Evolutionary conservation across 192 early-diverging fungal species (phyloP).

Genomic region (Rhizophagus sp.): DNA sequence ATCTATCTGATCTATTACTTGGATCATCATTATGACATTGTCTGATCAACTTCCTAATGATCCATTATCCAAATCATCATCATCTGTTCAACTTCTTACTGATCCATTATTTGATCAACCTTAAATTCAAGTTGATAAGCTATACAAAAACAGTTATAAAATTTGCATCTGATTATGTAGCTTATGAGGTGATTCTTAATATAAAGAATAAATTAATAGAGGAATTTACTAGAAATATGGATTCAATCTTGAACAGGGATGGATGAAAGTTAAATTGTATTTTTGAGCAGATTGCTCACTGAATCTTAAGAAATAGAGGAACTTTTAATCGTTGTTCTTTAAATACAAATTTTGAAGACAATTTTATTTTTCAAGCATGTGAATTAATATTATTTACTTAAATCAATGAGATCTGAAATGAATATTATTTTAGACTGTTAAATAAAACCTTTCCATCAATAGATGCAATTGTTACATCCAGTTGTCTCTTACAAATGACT

Average conservation of each 20-base stretch:
- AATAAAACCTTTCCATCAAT: conserved; percentile 8
- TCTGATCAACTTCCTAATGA: too few relatives aligned
- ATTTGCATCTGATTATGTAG: conserved; percentile 23
- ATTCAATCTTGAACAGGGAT: not conserved
- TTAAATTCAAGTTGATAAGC: not conserved
- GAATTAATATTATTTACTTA: not conserved
- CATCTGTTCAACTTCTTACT: too few relatives aligned
- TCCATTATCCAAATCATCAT: too few relatives aligned
- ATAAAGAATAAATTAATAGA: not conserved
- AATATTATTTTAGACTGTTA: not conserved
- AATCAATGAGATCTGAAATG: not conserved
- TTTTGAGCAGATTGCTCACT: conserved; percentile 8
- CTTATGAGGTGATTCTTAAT: not conserved
- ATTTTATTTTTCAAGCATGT: not conserved
- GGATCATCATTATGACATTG: too few relatives aligned
- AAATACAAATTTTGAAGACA: not conserved
- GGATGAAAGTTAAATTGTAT: not conserved
- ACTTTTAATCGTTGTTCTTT: conserved; percentile 11
- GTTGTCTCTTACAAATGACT: conserved; percentile 14
- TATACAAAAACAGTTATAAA: not conserved
- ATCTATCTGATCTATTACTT: too few relatives aligned
- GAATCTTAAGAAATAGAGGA: conserved; percentile 5
- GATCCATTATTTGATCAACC: too few relatives aligned
- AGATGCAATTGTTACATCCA: conserved; percentile 18
- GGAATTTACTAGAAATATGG: accelerated